A percentile compares a stretch with the other conserved stretches of the same genome.
Conservation (phyloP, 2,329 filamentous ascomycete species). For the Neoascochyta sp. region DNA sequence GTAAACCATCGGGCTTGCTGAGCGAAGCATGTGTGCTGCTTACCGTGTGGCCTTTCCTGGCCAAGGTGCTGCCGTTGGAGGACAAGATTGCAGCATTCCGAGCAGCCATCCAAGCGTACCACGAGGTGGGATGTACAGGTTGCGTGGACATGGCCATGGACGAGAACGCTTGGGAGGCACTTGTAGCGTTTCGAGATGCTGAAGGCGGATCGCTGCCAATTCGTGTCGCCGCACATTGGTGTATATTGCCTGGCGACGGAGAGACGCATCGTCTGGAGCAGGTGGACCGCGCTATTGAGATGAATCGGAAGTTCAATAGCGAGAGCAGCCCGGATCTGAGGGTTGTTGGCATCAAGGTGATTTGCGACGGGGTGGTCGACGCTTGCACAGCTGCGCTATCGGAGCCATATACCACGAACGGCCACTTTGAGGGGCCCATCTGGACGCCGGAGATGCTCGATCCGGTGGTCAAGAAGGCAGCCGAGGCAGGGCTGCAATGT, state of each 20-base stretch:
- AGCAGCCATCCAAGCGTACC: conserved; percentile 50
- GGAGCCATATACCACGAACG: conserved; percentile 55
- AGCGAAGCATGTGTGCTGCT: conserved; percentile 53
- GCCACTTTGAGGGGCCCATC: conserved; percentile 48
- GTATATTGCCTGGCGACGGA: conserved; percentile 48
- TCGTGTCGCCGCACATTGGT: conserved; percentile 56
- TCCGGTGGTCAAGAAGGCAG: conserved; percentile 54
- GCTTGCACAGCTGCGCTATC: conserved; percentile 60
- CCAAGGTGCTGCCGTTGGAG: conserved; percentile 46
- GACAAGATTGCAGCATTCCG: conserved; percentile 49
- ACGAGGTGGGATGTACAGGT: conserved; percentile 52
- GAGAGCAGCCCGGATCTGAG: conserved; percentile 47
- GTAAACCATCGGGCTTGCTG: conserved; percentile 51
- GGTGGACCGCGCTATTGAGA: conserved; percentile 51
- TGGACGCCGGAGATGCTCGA: conserved; percentile 54
- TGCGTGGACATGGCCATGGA: conserved; percentile 60
- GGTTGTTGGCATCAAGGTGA: conserved; percentile 61
- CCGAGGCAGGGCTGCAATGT: conserved; percentile 54
- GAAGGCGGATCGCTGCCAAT: conserved; percentile 41
- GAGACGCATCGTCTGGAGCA: conserved; percentile 48
- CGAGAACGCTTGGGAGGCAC: conserved; percentile 52
- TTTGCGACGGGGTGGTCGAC: conserved; percentile 63
- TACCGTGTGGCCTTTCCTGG: conserved; percentile 55
- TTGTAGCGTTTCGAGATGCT: conserved; percentile 41
- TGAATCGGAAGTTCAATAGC: conserved; percentile 46